Evolutionary conservation across 495 filamentous ascomycete species (phyloP), one percentile per base, ranked within the genome.

Genomic region (Daldinia caldariorum): DNA sequence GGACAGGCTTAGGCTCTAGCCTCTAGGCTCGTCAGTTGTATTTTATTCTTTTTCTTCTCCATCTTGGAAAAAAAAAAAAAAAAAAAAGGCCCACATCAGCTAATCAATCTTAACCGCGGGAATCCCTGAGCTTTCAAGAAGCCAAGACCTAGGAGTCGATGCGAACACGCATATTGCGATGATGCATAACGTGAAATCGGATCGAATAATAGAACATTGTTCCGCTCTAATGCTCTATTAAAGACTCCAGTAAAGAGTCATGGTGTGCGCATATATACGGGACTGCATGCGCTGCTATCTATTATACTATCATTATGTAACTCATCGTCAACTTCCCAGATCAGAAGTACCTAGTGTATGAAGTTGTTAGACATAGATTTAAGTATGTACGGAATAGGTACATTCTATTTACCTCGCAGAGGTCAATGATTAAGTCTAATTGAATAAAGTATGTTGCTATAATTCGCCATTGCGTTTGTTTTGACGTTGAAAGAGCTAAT

Each of bases 271-370:
- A 53, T 32, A 53, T 53, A 32, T 53, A 53, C 29, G 49, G 49
- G 49, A 32, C 31, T 53, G 14, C 8, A 53, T 53, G 16, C 49
- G 49, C 49, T 53, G 26, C 49, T 53, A 51, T 49, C 7, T 35
- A 68, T 67, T 66, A 62, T 67, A 67, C 58, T 60, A 66, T 63
- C 37, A 71, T 71, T 67, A 71, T 71, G 63, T 58, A 66, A 67
- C 49, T 26, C 34, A 39, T 61, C 35, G 9, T 69, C 35, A 31
- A 59, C 14, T 50, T 37, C 41, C n/a, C 29, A 39, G 38, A 20
- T 62, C 13, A 26, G 26, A 26, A 3, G 35, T 58, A 34, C 32
- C 3, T 34, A 34, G n/a, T 34, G 32, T 35, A 35, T 35, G 34
- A 5, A 35, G 34, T 35, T 5, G 34, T 7, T 35, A 10, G 34